These are phyloP conservation scores for Helianthus annuus DNA, from an alignment of 129 eudicot species.

Conservation along the genomic window DNA sequence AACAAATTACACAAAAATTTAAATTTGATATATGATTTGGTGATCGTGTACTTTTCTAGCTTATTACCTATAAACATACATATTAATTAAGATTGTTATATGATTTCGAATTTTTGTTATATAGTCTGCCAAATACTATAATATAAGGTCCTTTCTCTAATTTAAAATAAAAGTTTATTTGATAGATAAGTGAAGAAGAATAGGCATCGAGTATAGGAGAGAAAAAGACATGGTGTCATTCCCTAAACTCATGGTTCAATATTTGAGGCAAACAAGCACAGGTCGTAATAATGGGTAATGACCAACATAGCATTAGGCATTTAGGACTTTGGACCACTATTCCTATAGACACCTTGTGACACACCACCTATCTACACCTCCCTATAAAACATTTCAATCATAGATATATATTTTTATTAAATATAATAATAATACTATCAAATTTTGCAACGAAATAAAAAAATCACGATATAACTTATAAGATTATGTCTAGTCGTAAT, in stretches of 20 bases:
- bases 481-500: too few relatives aligned
- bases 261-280: slow-evolving; percentile 17
- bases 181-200: neutral
- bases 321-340: slow-evolving; percentile 13
- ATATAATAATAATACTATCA: neutral
- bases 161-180: too few relatives aligned
- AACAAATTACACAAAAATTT: too few relatives aligned
- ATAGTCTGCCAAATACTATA: too few relatives aligned
- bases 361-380: neutral
- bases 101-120: too few relatives aligned
- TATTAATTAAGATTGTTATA: too few relatives aligned
- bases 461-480: too few relatives aligned
- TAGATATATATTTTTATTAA: neutral
- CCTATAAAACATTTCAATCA: neutral
- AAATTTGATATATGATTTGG: too few relatives aligned
- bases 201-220: neutral
- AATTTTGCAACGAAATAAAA: too few relatives aligned
- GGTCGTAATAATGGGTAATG: slow-evolving; percentile 6
- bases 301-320: slow-evolving; percentile 7
- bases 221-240: slow-evolving; percentile 15
- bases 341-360: neutral
- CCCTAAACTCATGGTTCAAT: slow-evolving; percentile 16
- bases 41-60: too few relatives aligned
- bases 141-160: too few relatives aligned
- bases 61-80: too few relatives aligned